Base-by-base conservation (phyloP, 1,284 basidiomycete genomes). In the Ustilago lituana region DNA sequence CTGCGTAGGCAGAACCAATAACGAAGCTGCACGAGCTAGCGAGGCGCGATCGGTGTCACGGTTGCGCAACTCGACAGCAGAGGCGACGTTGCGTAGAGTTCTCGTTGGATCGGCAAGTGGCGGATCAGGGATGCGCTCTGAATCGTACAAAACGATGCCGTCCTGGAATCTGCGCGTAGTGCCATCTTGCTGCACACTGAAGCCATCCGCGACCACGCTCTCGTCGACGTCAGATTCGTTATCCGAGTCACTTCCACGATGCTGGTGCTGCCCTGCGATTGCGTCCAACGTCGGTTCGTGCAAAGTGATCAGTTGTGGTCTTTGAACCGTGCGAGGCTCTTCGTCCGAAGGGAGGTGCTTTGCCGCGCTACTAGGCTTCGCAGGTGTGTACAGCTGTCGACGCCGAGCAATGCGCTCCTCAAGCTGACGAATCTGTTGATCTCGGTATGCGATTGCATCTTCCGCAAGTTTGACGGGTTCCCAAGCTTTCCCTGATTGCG, bases 121-220 rank as follows among this genome's bases (percentile, higher is more conserved):
- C 14, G 59, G 55, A 26, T 55, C 19, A 0, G 58, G 60, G 15
- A 63, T 69, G 15, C 60, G 54, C 35, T 70, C 67, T 2, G 67
- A 70, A n/a, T 70, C 67, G 29, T 62, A 70, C 9, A 70, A 35
- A 12, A 70, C 67, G 45, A 70, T 70, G 19, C 67, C 67, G 33
- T 70, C 67, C 43, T 65, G 67, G 15, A 65, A 61, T 2, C 61
- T 35, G 10, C 62, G 62, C 5, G 61, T 65, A 27, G 50, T 59
- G 20, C 44, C 51, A 9, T 58, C 65, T 38, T 48, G 44, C 15
- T 44, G 57, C 10, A 14, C n/a, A 7, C 24, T 26, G 7, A 29
- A 6, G 5, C 23, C 33, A 15, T 53, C 46, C 11, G 35, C 31
- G 6, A 46, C 5, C 6, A 27, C 51, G 20, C 43, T 46, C 9